Evolutionary conservation across 495 filamentous ascomycete genomes (phyloP).

Genomic region (Monascus purpureus): DNA sequence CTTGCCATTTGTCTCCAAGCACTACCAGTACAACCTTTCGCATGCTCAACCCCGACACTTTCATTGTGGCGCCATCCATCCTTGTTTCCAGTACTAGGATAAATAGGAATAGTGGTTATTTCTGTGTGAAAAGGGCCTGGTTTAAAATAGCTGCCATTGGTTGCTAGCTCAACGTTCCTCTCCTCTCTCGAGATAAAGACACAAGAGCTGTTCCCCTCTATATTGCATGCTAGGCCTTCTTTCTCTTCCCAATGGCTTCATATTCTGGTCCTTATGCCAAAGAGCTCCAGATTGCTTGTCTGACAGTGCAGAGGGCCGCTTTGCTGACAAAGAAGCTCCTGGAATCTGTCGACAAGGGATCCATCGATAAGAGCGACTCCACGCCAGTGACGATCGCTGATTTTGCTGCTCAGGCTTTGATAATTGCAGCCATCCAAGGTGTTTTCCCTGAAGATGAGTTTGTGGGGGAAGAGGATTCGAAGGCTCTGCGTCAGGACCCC

Average conservation of each 20-base stretch:
- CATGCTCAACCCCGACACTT: too few species aligned
- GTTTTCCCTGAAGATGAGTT: slow-evolving; percentile 44
- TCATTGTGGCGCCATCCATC: too few species aligned
- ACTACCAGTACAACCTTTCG: too few species aligned
- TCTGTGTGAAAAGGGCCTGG: too few species aligned
- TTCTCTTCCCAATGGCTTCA: neutral
- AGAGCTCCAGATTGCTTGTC: slow-evolving; percentile 35
- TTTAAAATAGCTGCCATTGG: too few species aligned
- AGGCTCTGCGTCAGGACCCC: slow-evolving; percentile 34
- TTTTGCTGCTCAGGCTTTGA: slow-evolving; percentile 50
- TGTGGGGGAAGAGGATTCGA: slow-evolving; percentile 49
- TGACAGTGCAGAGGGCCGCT: slow-evolving; percentile 41
- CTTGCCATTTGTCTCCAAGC: too few species aligned
- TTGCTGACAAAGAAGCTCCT: slow-evolving; percentile 37
- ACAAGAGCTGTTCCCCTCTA: too few species aligned
- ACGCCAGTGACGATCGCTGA: slow-evolving; percentile 55
- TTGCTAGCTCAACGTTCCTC: too few species aligned
- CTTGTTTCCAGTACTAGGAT: too few species aligned
- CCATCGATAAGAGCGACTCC: slow-evolving; percentile 42
- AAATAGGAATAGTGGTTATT: too few species aligned
- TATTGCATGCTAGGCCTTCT: too few species aligned
- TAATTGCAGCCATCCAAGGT: slow-evolving; percentile 38
- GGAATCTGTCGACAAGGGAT: slow-evolving; percentile 29
- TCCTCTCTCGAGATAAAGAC: too few species aligned
- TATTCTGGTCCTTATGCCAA: slow-evolving; percentile 16